A percentile compares a stretch with the other conserved stretches of the same genome.
These are phyloP conservation scores for Nigrospora oryzae DNA, from an alignment of 2,329 filamentous ascomycete genomes.

Conservation along the genomic window DNA sequence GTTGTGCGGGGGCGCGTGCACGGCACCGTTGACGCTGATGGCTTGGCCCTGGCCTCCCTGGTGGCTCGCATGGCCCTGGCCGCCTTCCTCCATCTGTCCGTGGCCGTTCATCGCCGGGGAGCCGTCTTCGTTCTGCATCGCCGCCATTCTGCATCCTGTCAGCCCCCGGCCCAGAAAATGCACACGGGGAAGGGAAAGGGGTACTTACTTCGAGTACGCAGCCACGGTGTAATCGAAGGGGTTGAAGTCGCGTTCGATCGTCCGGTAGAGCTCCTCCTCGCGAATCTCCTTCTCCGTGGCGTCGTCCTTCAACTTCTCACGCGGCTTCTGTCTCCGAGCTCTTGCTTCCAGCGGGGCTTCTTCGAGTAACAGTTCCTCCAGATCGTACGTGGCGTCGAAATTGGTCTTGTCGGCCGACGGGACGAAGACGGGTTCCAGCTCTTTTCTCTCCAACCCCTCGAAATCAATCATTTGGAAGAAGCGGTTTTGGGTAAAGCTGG, in stretches of 20 bases:
- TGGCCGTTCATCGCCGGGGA: not conserved
- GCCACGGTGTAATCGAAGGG: constrained; percentile 91
- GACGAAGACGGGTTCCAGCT: constrained; percentile 83
- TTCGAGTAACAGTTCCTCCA: constrained; percentile 88
- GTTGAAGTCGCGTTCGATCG: constrained; percentile 90
- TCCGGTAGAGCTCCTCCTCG: constrained; percentile 85
- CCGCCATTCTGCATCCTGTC: constrained; percentile 25
- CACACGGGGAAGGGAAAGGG: not conserved
- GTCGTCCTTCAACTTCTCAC: constrained; percentile 85
- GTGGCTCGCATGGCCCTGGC: not conserved
- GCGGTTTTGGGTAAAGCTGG: constrained; percentile 77
- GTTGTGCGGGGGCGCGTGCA: constrained; percentile 1
- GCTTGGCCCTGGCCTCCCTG: constrained; percentile 10
- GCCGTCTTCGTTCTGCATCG: constrained; percentile 15
- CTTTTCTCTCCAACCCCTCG: constrained; percentile 71
- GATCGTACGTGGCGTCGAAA: constrained; percentile 95
- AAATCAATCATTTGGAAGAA: constrained; percentile 90
- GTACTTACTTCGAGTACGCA: constrained; percentile 62
- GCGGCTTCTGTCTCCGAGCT: constrained; percentile 85
- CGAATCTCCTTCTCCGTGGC: constrained; percentile 91
- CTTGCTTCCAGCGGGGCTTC: constrained; percentile 91
- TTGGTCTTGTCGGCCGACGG: constrained; percentile 98
- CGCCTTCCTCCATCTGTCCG: constrained; percentile 5
- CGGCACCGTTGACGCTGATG: constrained; percentile 5
- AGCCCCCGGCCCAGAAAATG: constrained; percentile 2